A percentile compares a stretch with the other conserved stretches of the same genome.
phyloP scores from a whole-genome alignment of 805 yeast species.

The Sungouiozyma ichnusensis region DNA sequence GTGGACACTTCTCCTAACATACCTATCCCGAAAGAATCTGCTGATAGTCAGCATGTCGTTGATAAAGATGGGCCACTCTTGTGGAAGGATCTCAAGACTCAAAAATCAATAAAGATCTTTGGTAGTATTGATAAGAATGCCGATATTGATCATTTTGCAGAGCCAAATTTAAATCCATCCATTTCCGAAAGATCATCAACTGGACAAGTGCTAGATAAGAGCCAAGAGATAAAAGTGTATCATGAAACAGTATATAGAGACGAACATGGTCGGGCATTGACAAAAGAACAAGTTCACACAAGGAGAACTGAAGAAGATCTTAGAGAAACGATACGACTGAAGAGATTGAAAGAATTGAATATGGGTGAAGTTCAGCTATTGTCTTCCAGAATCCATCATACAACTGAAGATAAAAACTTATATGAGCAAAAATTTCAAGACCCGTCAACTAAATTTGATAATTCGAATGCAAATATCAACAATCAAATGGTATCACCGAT shows the following conservation, averaged over 20 bases:
- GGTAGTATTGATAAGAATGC: too few relatives aligned
- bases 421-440: conserved; percentile 37
- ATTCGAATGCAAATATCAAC: conserved; percentile 30
- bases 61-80: conserved; percentile 1
- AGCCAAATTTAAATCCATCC: too few relatives aligned
- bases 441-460: conserved; percentile 36
- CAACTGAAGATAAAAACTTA: neutral
- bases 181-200: neutral
- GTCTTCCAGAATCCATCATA: conserved; percentile 18
- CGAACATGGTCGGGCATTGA: conserved; percentile 44
- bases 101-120: conserved; percentile 12
- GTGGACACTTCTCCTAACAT: conserved; percentile 11
- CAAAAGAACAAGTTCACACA: conserved; percentile 10
- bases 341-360: conserved; percentile 31
- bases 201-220: neutral
- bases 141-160: too few relatives aligned
- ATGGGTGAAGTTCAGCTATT: conserved; percentile 28
- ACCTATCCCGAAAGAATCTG: too few relatives aligned
- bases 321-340: conserved; percentile 21
- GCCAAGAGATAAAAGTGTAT: neutral
- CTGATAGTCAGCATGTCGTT: too few relatives aligned
- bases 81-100: conserved; percentile 25
- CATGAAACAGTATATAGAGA: conserved; percentile 48
- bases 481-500: conserved; percentile 11
- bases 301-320: conserved; percentile 19